phyloP scores from a whole-genome alignment of 1,284 basidiomycete genomes.

The Puccinia triticina region DNA sequence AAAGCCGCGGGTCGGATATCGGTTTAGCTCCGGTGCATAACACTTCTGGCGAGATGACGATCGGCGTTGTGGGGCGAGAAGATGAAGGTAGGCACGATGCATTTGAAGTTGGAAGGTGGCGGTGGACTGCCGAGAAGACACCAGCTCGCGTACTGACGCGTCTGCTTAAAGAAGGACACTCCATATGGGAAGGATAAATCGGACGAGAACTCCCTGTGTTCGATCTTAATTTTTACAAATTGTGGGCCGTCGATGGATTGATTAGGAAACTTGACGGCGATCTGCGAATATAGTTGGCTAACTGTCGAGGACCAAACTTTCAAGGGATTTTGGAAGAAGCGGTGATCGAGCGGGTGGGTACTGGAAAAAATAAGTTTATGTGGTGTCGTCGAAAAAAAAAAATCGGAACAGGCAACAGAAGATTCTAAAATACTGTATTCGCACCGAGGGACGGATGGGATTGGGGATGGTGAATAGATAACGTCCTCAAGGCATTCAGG shows the following conservation, averaged over 20 bases:
- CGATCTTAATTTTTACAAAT: not conserved
- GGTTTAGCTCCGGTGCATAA: not conserved
- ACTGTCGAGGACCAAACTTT: constrained; percentile 10
- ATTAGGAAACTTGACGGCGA: constrained; percentile 10
- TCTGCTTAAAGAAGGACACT: constrained; percentile 7
- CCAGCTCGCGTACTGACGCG: constrained; percentile 32
- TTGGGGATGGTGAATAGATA: not conserved
- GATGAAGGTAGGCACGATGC: not conserved
- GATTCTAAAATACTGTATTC: not conserved
- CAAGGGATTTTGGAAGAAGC: not conserved
- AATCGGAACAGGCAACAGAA: constrained; percentile 12
- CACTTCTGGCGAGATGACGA: constrained; percentile 11
- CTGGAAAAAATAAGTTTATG: not conserved
- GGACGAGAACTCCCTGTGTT: not conserved
- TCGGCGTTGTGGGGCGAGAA: constrained; percentile 33
- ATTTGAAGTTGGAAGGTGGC: constrained; percentile 7
- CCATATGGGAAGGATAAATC: constrained; percentile 13
- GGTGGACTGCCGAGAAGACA: constrained; percentile 20
- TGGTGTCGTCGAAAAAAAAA: not conserved
- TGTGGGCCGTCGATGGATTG: not conserved
- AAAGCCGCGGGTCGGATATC: not conserved
- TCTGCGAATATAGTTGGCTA: constrained; percentile 24
- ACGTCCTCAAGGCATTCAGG: not conserved
- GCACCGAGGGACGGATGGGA: constrained; percentile 9
- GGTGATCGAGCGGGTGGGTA: constrained; percentile 17